Evolutionary conservation across 2,329 filamentous ascomycete species (phyloP).

Genomic region (Fusarium gaditjirri): DNA sequence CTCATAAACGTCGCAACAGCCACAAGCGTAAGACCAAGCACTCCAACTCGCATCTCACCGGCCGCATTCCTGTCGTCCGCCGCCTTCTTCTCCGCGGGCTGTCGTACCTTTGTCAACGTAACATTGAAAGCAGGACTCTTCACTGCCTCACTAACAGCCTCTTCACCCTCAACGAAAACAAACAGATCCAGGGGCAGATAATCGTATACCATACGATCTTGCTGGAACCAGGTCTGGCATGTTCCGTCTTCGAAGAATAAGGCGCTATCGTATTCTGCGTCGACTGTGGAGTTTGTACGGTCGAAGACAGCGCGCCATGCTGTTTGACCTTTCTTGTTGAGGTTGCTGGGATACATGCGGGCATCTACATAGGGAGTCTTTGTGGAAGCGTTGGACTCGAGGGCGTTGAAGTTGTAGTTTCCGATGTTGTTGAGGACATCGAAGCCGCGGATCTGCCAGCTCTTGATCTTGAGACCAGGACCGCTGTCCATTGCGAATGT

Average conservation of each 20-base stretch:
- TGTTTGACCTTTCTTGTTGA: slow-evolving; percentile 28
- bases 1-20: slow-evolving; percentile 21
- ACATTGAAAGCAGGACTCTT: slow-evolving; percentile 44
- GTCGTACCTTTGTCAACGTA: slow-evolving; percentile 43
- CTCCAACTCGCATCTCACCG: slow-evolving; percentile 1
- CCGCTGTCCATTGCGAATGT: slow-evolving; percentile 52
- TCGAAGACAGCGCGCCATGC: slow-evolving; percentile 51
- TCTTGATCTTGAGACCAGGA: slow-evolving; percentile 52
- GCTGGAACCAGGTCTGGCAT: slow-evolving; percentile 48
- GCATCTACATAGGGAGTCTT: slow-evolving; percentile 34
- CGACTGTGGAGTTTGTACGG: slow-evolving; percentile 17
- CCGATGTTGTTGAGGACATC: slow-evolving; percentile 52
- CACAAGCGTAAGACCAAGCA: background rate
- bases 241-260: slow-evolving; percentile 45
- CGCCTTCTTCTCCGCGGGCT: slow-evolving; percentile 32
- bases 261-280: slow-evolving; percentile 32
- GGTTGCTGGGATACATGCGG: slow-evolving; percentile 47
- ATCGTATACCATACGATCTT: slow-evolving; percentile 49
- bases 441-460: slow-evolving; percentile 54
- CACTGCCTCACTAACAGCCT: slow-evolving; percentile 27
- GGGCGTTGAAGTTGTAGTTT: slow-evolving; percentile 38
- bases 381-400: slow-evolving; percentile 13
- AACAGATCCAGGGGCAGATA: slow-evolving; percentile 48
- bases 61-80: background rate
- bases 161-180: slow-evolving; percentile 37